Evolutionary conservation across 768 basidiomycete genomes (phyloP).

Genomic region (Lactarius sp.): DNA sequence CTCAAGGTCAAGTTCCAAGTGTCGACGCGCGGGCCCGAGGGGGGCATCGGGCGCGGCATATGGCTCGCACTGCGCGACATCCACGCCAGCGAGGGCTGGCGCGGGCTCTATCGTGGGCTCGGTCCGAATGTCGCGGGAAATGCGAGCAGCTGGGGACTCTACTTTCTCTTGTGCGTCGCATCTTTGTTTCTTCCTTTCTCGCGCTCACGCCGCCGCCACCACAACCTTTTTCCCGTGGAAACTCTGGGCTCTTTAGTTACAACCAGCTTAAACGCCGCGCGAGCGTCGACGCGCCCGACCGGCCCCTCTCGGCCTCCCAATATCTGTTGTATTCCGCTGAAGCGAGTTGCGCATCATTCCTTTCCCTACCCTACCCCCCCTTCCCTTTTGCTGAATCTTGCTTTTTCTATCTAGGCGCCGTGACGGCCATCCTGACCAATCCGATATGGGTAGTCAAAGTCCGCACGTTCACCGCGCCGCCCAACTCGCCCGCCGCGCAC

Average conservation of each 20-base stretch:
- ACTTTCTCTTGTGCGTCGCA: slow-evolving; percentile 87
- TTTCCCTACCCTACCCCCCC: neutral
- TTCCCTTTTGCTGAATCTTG: neutral
- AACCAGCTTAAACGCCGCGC: slow-evolving; percentile 87
- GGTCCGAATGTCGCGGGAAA: slow-evolving; percentile 91
- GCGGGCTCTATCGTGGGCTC: slow-evolving; percentile 86
- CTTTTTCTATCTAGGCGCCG: slow-evolving; percentile 59
- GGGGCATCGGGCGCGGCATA: slow-evolving; percentile 66
- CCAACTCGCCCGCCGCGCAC: slow-evolving; percentile 67
- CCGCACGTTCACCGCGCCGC: slow-evolving; percentile 84
- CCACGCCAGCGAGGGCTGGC: slow-evolving; percentile 68
- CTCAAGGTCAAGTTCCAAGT: slow-evolving; percentile 94
- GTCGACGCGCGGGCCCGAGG: slow-evolving; percentile 57
- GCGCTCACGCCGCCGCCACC: neutral
- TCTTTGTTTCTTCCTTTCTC: neutral
- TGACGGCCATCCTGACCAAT: slow-evolving; percentile 91
- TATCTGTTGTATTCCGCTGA: slow-evolving; percentile 89
- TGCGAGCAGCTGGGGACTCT: slow-evolving; percentile 94
- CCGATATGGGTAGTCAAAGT: slow-evolving; percentile 98
- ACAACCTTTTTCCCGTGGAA: too few relatives aligned
- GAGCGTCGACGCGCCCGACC: slow-evolving; percentile 57
- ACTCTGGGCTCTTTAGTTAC: slow-evolving; percentile 50
- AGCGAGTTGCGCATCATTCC: slow-evolving; percentile 73
- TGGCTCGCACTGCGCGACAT: slow-evolving; percentile 72
- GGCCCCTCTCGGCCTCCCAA: slow-evolving; percentile 65